Evolutionary conservation across 805 yeast genomes (phyloP).

Genomic region (Metschnikowia cerradonensis): DNA sequence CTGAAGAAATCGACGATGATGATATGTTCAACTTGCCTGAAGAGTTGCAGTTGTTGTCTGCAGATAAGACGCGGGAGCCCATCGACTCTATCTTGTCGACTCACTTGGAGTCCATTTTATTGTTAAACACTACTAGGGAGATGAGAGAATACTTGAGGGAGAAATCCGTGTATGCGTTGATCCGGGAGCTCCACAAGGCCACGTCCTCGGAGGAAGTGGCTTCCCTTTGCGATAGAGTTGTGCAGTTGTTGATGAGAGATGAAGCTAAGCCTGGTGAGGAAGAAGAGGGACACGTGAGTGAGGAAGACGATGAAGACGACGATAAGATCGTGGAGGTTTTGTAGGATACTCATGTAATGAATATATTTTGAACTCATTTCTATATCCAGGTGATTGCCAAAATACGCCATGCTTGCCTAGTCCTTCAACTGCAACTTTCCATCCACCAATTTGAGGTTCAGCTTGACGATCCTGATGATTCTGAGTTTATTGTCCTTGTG

Average conservation of each 20-base stretch:
- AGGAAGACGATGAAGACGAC: conserved; percentile 47
- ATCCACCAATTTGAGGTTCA: conserved; percentile 51
- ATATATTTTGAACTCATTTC: neutral
- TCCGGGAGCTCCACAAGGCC: conserved; percentile 79
- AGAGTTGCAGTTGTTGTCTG: conserved; percentile 73
- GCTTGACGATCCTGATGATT: conserved; percentile 55
- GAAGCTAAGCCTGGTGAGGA: conserved; percentile 47
- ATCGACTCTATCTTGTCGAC: conserved; percentile 57
- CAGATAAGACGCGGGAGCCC: conserved; percentile 76
- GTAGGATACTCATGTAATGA: conserved; percentile 17
- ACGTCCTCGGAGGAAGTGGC: conserved; percentile 41
- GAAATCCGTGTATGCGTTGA: conserved; percentile 80
- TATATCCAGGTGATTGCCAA: neutral
- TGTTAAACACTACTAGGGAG: conserved; percentile 70
- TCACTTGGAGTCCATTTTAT: conserved; percentile 74
- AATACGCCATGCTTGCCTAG: neutral
- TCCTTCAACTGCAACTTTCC: conserved; percentile 43
- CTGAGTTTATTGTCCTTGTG: conserved; percentile 62
- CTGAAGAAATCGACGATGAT: conserved; percentile 73
- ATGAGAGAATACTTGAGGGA: conserved; percentile 74
- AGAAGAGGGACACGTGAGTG: conserved; percentile 29
- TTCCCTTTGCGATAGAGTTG: conserved; percentile 78
- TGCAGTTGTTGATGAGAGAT: conserved; percentile 89
- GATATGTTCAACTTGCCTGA: conserved; percentile 87
- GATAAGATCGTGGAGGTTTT: conserved; percentile 52